phyloP scores from a whole-genome alignment of 1,284 basidiomycete genomes.

The Cryptococcus floricola region DNA sequence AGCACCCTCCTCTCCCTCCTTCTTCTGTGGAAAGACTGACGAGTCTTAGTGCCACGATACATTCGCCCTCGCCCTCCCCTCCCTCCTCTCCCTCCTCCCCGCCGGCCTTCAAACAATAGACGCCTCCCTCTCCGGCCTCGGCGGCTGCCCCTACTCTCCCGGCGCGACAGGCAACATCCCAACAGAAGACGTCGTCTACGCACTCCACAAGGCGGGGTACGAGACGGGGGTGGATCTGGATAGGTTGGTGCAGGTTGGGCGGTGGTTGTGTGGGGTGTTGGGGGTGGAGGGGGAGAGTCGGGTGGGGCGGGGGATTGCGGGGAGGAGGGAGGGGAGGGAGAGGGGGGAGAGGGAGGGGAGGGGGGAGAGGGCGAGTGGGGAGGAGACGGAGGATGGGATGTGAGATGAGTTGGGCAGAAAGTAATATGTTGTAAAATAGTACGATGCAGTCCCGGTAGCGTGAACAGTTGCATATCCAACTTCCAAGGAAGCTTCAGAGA shows the following conservation, averaged over 20 bases:
- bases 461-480: too few relatives aligned
- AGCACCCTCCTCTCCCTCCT: not conserved
- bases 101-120: slow-evolving; percentile 55
- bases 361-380: not conserved
- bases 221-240: slow-evolving; percentile 64
- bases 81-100: slow-evolving; percentile 50
- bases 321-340: slow-evolving; percentile 40
- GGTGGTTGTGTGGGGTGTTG: slow-evolving; percentile 71
- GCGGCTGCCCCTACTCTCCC: slow-evolving; percentile 92
- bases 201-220: slow-evolving; percentile 68
- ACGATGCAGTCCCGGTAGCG: not conserved
- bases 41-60: slow-evolving; percentile 78
- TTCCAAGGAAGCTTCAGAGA: too few relatives aligned
- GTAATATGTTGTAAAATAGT: not conserved
- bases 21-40: too few relatives aligned
- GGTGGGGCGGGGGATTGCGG: slow-evolving; percentile 71
- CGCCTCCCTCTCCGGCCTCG: slow-evolving; percentile 74
- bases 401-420: not conserved
- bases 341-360: not conserved
- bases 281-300: slow-evolving; percentile 69
- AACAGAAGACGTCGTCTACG: slow-evolving; percentile 85
- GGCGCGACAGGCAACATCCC: slow-evolving; percentile 92
- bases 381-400: slow-evolving; percentile 14
- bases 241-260: slow-evolving; percentile 67
- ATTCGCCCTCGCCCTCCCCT: slow-evolving; percentile 67